Evolutionary conservation across 805 yeast species (phyloP).

Genomic region (Diddensiella santjacobensis): DNA sequence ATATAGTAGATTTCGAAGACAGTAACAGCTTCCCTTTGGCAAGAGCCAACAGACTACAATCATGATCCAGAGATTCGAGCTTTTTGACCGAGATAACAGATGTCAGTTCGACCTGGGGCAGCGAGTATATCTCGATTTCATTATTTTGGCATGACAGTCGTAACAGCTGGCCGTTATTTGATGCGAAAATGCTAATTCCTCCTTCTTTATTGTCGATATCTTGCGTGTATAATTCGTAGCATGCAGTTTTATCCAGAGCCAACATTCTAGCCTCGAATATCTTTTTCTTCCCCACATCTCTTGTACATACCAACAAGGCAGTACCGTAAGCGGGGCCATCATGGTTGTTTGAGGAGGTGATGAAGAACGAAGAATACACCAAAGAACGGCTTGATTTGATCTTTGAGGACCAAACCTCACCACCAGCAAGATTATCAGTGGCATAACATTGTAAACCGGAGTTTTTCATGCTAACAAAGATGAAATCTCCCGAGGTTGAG

Average conservation of each 20-base stretch:
- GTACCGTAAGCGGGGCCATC: conserved; percentile 15
- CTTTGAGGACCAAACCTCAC: conserved; percentile 13
- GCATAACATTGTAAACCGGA: conserved; percentile 12
- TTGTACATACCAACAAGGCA: conserved; percentile 15
- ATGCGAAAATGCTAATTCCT: conserved; percentile 15
- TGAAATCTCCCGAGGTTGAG: conserved; percentile 4
- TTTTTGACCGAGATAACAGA: not conserved
- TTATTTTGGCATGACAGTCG: conserved; percentile 27
- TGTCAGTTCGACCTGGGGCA: not conserved
- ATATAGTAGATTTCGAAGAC: not conserved
- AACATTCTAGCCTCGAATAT: conserved; percentile 20
- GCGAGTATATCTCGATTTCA: conserved; percentile 8
- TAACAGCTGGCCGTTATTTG: conserved; percentile 15
- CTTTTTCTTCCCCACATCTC: conserved; percentile 18
- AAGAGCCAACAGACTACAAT: conserved; percentile 4
- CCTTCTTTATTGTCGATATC: conserved; percentile 11
- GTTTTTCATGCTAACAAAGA: conserved; percentile 14
- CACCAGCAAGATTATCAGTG: not conserved
- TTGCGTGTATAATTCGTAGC: conserved; percentile 10
- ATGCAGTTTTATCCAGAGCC: conserved; percentile 16
- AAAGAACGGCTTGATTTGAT: conserved; percentile 19
- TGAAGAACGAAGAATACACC: conserved; percentile 12
- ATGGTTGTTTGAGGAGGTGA: conserved; percentile 2
- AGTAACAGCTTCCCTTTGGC: conserved; percentile 4
- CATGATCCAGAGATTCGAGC: not conserved